These are phyloP conservation scores for Acanthamoeba triangularis DNA, from an alignment of 208 protist species.

Conservation along the genomic window DNA sequence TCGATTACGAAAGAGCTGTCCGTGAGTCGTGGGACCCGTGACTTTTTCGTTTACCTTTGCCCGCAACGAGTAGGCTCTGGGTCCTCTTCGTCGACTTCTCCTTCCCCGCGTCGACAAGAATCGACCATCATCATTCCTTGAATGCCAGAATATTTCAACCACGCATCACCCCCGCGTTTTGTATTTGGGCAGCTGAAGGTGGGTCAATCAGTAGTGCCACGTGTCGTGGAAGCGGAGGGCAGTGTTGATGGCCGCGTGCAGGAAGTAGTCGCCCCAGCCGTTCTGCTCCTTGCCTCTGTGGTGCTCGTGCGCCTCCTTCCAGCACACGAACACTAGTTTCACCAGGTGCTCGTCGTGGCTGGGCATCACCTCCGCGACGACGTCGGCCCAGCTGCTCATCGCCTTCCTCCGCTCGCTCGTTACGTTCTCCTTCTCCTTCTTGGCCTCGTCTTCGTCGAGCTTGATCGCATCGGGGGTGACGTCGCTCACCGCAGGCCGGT, in stretches of 20 bases:
- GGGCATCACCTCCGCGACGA: slow-evolving; percentile 15
- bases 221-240: background rate
- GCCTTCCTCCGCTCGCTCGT: background rate
- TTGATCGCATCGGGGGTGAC: background rate
- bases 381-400: background rate
- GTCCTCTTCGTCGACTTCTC: background rate
- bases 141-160: background rate
- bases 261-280: background rate
- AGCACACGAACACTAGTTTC: slow-evolving; percentile 66
- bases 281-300: background rate
- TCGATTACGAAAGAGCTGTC: background rate
- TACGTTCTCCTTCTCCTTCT: background rate
- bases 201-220: background rate
- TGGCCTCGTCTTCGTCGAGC: background rate
- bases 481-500: background rate
- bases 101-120: background rate
- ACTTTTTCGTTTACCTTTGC: background rate
- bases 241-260: background rate
- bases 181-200: no score
- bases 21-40: background rate
- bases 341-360: slow-evolving; percentile 37
- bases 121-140: background rate
- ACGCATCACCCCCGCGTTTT: no score
- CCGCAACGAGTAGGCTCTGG: background rate
- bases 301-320: slow-evolving; percentile 31